These are phyloP conservation scores for Triglochin maritima DNA, from an alignment of 106 monocot genomes.

Conservation along the genomic window DNA sequence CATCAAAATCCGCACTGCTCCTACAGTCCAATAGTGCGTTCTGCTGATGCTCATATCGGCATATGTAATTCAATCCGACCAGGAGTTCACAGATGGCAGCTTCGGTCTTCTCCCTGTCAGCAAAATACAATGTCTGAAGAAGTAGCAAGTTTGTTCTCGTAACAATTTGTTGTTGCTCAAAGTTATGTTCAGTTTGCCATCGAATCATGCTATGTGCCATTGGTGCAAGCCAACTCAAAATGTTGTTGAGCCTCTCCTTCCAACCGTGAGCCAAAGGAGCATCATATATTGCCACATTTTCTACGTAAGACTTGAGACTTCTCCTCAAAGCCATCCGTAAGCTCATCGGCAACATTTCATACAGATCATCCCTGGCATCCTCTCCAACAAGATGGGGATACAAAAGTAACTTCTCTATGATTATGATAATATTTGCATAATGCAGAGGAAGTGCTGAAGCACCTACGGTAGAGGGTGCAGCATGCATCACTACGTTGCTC, in stretches of 20 bases:
- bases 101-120: conserved; percentile 77
- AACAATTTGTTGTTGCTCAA: conserved; percentile 85
- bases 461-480: conserved; percentile 60
- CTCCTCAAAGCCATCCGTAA: conserved; percentile 38
- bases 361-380: conserved; percentile 82
- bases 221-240: conserved; percentile 70
- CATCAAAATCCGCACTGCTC: conserved; percentile 78
- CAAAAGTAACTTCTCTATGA: conserved; percentile 81
- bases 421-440: conserved; percentile 77
- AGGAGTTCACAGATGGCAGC: conserved; percentile 72
- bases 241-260: conserved; percentile 54
- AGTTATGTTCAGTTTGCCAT: conserved; percentile 88
- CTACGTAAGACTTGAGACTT: conserved; percentile 56
- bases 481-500: conserved; percentile 38
- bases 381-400: conserved; percentile 84
- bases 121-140: conserved; percentile 81
- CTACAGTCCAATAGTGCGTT: conserved; percentile 73
- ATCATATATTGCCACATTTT: conserved; percentile 75
- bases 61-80: conserved; percentile 87
- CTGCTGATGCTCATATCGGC: conserved; percentile 93
- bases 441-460: conserved; percentile 73
- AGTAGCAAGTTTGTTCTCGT: conserved; percentile 44
- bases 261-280: conserved; percentile 85
- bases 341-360: conserved; percentile 80
- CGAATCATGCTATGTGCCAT: conserved; percentile 92